Percentiles rank a stretch among this genome's conserved stretches.
Evolutionary conservation across 2,329 filamentous ascomycete genomes (phyloP).

Genomic region (Tolypocladium guangdongense): DNA sequence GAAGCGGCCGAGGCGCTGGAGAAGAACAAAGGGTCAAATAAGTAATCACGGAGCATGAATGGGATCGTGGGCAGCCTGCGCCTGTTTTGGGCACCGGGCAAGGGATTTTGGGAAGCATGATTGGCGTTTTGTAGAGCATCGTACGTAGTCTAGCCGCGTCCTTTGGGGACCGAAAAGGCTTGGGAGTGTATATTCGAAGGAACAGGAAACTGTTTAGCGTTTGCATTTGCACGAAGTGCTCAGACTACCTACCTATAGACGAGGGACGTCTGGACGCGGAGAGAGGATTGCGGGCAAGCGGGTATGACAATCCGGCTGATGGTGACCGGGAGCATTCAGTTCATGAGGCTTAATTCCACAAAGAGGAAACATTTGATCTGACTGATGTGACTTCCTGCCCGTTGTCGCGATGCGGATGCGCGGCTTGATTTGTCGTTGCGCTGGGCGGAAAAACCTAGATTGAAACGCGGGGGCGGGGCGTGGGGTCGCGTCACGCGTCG

Average conservation of each 20-base stretch:
- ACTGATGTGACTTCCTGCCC: not conserved
- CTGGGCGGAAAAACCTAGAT: not conserved
- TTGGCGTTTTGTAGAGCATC: constrained; percentile 6
- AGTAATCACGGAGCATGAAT: constrained; percentile 16
- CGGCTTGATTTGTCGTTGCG: not conserved
- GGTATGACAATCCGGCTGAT: not conserved
- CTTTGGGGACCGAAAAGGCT: not conserved
- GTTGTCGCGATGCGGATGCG: not conserved
- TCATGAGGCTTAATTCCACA: not conserved
- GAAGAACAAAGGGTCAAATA: constrained; percentile 44
- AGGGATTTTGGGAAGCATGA: constrained; percentile 1
- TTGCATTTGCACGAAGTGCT: not conserved
- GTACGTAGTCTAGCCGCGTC: not conserved
- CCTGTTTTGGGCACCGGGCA: not conserved
- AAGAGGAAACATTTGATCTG: not conserved
- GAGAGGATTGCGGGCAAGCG: not conserved
- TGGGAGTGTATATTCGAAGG: not conserved
- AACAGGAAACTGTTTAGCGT: not conserved
- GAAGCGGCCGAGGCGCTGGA: constrained; percentile 41
- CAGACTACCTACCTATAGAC: not conserved
- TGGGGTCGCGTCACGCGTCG: constrained; percentile 4
- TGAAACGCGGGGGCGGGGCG: constrained; percentile 8
- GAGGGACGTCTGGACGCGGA: not conserved
- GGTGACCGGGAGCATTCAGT: not conserved
- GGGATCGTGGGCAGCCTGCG: not conserved